Evolutionary conservation across 2,329 filamentous ascomycete species (phyloP), one percentile per base, ranked within the genome.

Genomic region (Botrytis fragariae): DNA sequence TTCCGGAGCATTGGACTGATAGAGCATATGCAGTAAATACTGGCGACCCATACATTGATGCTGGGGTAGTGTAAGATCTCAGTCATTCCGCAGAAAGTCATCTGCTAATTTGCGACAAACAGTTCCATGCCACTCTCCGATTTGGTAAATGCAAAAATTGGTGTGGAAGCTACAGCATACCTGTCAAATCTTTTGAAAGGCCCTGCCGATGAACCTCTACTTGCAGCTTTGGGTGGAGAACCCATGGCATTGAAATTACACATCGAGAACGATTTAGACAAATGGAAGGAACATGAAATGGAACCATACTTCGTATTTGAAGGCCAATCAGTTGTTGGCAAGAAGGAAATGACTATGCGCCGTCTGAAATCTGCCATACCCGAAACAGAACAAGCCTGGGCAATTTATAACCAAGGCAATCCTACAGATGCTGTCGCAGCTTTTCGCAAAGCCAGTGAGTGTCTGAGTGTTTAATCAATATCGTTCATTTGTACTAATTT

Each of bases 281-380:
- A 86, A 74, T 93, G 96, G 86, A 88, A 89, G 74, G 87, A 87
- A 63, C 85, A 91, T 78, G 88, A 89, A 32, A 91, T 97, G 70
- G 89, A 86, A n/a, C 93, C 93, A 2, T 85, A 97, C 76, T 98
- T 99, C 82, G 87, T 99, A 69, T 99, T 99, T 83, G 93, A 95
- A 81, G 96, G 96, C 51, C 89, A 97, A 79, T 90, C 94, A 57
- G 88, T 94, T 74, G 90, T 90, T 57, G 92, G 92, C 73, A 92
- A 93, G 79, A 91, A 95, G 79, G 90, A 93, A 64, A 86, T 91
- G 74, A 85, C 90, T 37, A 86, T 92, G 72, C 87, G 90, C 77
- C 88, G 89, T 63, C 89, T 89, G 39, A 87, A 87, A 67, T 86
- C 86, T 44, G 92, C 93, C 77, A 90, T 91, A 76, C 83, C 88